Evolutionary conservation across 2,329 filamentous ascomycete genomes (phyloP).

Genomic region (Chaetomiaceae sp.): DNA sequence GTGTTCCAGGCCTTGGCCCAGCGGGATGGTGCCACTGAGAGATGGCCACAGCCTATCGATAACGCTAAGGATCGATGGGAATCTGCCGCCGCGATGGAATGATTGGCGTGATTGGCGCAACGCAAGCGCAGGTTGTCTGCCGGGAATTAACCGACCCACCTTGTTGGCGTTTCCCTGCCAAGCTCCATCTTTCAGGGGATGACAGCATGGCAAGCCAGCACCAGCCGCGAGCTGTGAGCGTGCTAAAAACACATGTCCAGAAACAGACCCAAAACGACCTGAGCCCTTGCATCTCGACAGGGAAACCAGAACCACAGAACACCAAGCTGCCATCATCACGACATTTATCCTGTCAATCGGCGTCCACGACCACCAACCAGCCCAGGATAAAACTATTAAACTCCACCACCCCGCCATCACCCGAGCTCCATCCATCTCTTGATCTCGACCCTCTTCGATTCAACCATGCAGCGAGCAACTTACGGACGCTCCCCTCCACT

Average conservation of each 20-base stretch:
- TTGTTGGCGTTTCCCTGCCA: not conserved
- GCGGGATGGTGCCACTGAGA: constrained; percentile 1
- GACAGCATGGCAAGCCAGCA: constrained; percentile 16
- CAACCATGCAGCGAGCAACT: constrained; percentile 75
- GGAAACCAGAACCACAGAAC: too few relatives aligned
- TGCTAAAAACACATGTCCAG: constrained; percentile 29
- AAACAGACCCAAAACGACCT: constrained; percentile 10
- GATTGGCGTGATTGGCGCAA: constrained; percentile 15
- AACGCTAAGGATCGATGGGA: constrained; percentile 12
- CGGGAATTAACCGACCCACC: constrained; percentile 18
- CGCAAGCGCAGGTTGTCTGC: not conserved
- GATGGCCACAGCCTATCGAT: constrained; percentile 7
- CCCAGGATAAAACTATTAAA: not conserved
- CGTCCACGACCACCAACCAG: not conserved
- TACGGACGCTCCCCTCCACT: constrained; percentile 89
- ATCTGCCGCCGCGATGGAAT: not conserved
- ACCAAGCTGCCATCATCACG: constrained; percentile 9
- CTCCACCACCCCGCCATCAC: not conserved
- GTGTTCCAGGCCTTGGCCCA: constrained; percentile 1
- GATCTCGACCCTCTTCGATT: constrained; percentile 25
- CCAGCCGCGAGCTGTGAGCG: constrained; percentile 11
- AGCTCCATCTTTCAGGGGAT: constrained; percentile 16
- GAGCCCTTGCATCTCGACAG: not conserved
- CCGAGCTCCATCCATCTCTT: not conserved
- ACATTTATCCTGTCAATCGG: not conserved